Evolutionary conservation across 768 basidiomycete genomes (phyloP).

Genomic region (Agaricus blazei): DNA sequence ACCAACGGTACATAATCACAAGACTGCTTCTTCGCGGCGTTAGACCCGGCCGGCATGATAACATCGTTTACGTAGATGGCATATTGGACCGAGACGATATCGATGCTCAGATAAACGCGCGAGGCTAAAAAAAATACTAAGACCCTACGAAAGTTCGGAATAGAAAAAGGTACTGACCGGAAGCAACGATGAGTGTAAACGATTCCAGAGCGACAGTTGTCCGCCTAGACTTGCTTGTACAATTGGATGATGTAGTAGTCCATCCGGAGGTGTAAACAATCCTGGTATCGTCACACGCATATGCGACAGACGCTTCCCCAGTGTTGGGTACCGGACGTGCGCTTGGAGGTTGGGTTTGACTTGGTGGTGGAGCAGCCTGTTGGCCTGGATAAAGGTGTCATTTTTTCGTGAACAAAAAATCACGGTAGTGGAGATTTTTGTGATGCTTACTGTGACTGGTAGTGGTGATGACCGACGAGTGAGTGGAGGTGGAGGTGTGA

Average conservation of each 20-base stretch:
- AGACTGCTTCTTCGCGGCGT: neutral
- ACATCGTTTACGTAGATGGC: conserved; percentile 2
- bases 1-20: neutral
- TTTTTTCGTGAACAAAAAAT: too few relatives aligned
- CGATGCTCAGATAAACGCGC: conserved; percentile 2
- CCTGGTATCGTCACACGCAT: too few relatives aligned
- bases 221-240: neutral
- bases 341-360: too few relatives aligned
- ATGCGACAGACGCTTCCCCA: too few relatives aligned
- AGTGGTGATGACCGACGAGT: too few relatives aligned
- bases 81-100: neutral
- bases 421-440: too few relatives aligned
- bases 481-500: too few relatives aligned
- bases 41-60: neutral
- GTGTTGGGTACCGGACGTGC: too few relatives aligned
- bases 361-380: too few relatives aligned
- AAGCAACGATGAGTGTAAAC: conserved; percentile 4
- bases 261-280: neutral
- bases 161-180: neutral
- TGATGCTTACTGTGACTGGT: too few relatives aligned
- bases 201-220: neutral
- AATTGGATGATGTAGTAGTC: neutral
- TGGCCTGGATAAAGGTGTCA: too few relatives aligned
- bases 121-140: neutral
- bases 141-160: too few relatives aligned